Base-by-base conservation (phyloP, 2,329 filamentous ascomycete species). In the Epicoccum sorghinum region DNA sequence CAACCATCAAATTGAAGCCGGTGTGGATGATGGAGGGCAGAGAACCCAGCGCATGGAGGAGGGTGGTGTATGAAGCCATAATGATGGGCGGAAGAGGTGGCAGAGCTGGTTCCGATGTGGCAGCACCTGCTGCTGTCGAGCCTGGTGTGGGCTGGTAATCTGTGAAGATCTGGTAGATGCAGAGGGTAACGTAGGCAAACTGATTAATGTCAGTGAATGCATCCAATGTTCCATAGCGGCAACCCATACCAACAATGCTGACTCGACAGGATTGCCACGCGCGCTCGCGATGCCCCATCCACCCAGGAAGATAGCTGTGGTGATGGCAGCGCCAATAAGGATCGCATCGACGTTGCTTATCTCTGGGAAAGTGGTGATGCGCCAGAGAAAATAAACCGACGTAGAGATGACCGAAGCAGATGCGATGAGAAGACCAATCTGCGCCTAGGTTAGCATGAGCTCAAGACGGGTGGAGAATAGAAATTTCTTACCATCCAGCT, bases 141-240 rank as follows among this genome's bases (percentile, higher is more conserved):
- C 66, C 80, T 12, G 75, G 86, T 4, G 90, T 93, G 3, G 95
- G 92, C 64, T 93, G 86, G 77, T 98, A 98, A 77, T 99, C 95
- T 67, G 95, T 99, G 76, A 98, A 98, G 75, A 98, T 98, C 76
- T 99, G 95, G 78, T 98, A 99, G 70, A 98, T 90, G 79, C 93
- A 98, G 59, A 99, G 87, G n/a, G 96, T 95, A 57, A 97, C 86
- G 76, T 99, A 99, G 68, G 95, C 93, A 71, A 99, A 98, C 75
- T 79, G 47, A 30, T 13, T 9, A 10, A 13, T 12, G 43, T 66
- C 47, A 66, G 54, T 14, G 36, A n/a, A 33, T 37, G 22, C 7
- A 3, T 33, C 14, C 18, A 18, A 7, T 13, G 35, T 29, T 24
- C 6, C 14, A 3, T n/a, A 4, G 24, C 7, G 14, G 14, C 4